A percentile compares a stretch with the other conserved stretches of the same genome.
phyloP scores from a whole-genome alignment of 768 basidiomycete genomes.

The Phanerodontia chrysosporium region DNA sequence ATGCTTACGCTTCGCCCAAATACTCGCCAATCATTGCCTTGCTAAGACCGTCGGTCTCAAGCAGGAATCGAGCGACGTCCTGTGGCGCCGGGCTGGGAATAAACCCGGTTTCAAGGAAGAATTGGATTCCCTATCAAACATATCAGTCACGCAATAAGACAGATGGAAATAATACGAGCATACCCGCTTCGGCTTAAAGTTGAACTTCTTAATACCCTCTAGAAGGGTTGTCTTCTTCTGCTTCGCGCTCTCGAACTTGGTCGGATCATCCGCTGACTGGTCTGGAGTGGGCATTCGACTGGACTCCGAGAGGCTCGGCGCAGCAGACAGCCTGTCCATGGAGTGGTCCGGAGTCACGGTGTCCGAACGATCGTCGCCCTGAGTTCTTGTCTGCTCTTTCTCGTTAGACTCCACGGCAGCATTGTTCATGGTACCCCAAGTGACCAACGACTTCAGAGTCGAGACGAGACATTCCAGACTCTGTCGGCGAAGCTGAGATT shows the following conservation, averaged over 20 bases:
- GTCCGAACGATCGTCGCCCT: conserved; percentile 59
- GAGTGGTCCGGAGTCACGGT: conserved; percentile 53
- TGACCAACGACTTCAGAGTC: conserved; percentile 84
- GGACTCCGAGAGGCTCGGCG: conserved; percentile 44
- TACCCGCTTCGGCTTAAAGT: conserved; percentile 96
- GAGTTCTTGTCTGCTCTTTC: conserved; percentile 38
- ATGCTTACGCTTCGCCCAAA: conserved; percentile 87
- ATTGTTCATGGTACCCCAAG: conserved; percentile 70
- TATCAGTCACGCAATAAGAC: background rate
- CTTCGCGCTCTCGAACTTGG: conserved; percentile 90
- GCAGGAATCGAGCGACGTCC: conserved; percentile 81
- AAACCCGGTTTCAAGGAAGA: conserved; percentile 84
- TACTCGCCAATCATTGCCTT: conserved; percentile 98
- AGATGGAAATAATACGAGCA: conserved; percentile 20
- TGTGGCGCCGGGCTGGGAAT: conserved; percentile 67
- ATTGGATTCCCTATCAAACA: conserved; percentile 73
- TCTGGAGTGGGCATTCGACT: conserved; percentile 74
- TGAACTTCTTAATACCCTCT: conserved; percentile 97
- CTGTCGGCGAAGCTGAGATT: conserved; percentile 81
- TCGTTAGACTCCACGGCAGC: conserved; percentile 27
- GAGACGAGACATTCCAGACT: conserved; percentile 92
- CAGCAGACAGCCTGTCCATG: conserved; percentile 47
- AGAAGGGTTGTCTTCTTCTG: conserved; percentile 92
- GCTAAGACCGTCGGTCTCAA: conserved; percentile 86
- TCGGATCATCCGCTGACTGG: conserved; percentile 76